Evolutionary conservation across 2,329 filamentous ascomycete species (phyloP).

Genomic region (Coleophoma crateriformis): DNA sequence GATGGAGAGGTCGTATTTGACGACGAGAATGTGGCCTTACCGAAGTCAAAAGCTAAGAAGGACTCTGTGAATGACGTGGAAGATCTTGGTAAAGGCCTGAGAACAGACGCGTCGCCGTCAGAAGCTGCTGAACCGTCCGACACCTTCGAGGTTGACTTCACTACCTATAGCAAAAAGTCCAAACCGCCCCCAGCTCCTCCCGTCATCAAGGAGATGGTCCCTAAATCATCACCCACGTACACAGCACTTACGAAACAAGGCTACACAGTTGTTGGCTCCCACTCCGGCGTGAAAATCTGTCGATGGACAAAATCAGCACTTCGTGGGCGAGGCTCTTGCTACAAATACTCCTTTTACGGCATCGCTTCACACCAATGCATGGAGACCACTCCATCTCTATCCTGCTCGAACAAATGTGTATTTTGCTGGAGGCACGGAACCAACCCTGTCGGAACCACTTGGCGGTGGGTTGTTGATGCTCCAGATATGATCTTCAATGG

Average conservation of each 20-base stretch:
- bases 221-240: conserved; percentile 83
- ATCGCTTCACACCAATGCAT: conserved; percentile 97
- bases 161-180: conserved; percentile 55
- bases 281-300: conserved; percentile 96
- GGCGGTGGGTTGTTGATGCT: conserved; percentile 93
- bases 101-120: conserved; percentile 33
- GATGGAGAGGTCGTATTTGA: conserved; percentile 47
- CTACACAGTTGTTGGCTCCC: conserved; percentile 90
- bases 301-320: conserved; percentile 98
- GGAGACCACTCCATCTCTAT: conserved; percentile 93
- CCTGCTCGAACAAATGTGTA: conserved; percentile 96
- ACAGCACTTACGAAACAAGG: conserved; percentile 90
- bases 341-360: conserved; percentile 97
- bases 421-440: conserved; percentile 99
- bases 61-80: conserved; percentile 71
- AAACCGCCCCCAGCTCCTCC: conserved; percentile 30
- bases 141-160: conserved; percentile 80
- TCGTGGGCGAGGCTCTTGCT: conserved; percentile 88
- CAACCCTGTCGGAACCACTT: conserved; percentile 92
- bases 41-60: conserved; percentile 33
- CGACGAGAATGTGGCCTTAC: conserved; percentile 36
- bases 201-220: conserved; percentile 85
- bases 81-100: conserved; percentile 67
- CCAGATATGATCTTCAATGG: conserved; percentile 86
- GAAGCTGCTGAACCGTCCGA: conserved; percentile 22